Base-by-base conservation (phyloP, 805 yeast genomes). In the Ogataea chonburiensis region DNA sequence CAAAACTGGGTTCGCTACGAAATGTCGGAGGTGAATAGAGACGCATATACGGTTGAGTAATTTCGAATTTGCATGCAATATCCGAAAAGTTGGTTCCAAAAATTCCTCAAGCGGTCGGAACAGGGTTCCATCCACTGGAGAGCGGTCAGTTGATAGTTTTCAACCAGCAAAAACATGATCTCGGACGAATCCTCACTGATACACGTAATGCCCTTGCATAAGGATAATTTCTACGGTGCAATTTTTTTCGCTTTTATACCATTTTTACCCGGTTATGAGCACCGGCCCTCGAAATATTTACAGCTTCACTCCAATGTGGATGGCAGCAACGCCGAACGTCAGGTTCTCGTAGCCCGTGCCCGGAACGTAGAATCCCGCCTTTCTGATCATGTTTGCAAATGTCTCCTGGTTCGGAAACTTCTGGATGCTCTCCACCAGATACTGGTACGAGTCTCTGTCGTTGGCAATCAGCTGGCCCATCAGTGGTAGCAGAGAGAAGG, bases 151-250 rank as follows among this genome's bases (percentile, higher is more conserved):
- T 84, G 82, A 80, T 79, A 86, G 89, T 86, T 93, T 91, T 93
- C 97, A 93, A 91, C 97, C 95, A 91, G 98, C 98, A 91, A 91
- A 91, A 86, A 93, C 98, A 91, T 95, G 95, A 89, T 88, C 98
- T 91, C 98, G 98, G 98, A 93, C 96, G 96, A 89, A 88, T 93
- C 98, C 98, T 91, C 98, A 91, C 96, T 89, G 98, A 91, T 88
- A 87, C 95, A 95, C 96, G 98, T 93, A 91, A 88, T 91, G 96
- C 98, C 98, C 98, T 83, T 84, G 98, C 98, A 91, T 87, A 91
- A 91, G 82, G 97, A 89, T 50, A 31, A 34, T 31, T 47, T 30
- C 13, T 9, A 25, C 8, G 13, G 19, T 30, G 25, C 30, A 29
- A 29, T 28, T 35, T 24, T 34, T 21, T 20, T 31, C 18, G 15